These are phyloP conservation scores for Gynostemma pentaphyllum DNA, from an alignment of 306 rosid genomes.

Conservation along the genomic window DNA sequence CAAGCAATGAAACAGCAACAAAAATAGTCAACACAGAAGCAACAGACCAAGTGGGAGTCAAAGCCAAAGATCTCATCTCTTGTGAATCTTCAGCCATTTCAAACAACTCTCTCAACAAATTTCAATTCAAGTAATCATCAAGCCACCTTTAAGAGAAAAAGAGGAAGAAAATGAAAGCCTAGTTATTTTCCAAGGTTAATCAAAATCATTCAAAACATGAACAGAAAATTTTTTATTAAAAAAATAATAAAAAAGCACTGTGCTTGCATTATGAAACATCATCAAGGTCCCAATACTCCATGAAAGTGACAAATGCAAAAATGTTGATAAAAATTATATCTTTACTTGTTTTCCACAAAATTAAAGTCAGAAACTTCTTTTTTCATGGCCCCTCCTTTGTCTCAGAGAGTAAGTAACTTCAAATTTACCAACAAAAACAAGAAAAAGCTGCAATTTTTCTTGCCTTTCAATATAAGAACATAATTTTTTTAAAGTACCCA, in stretches of 20 bases:
- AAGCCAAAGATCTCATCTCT: slow-evolving; percentile 73
- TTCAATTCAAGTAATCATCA: not conserved
- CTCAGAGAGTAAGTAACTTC: not conserved
- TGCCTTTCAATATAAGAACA: not conserved
- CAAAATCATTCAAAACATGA: not conserved
- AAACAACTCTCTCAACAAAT: slow-evolving; percentile 8
- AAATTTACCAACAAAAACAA: not conserved
- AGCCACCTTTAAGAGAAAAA: not conserved
- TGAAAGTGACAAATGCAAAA: not conserved
- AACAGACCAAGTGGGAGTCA: slow-evolving; percentile 99
- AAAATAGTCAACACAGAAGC: slow-evolving; percentile 88
- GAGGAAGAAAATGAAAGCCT: not conserved
- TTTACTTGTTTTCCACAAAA: not conserved
- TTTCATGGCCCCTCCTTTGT: not conserved
- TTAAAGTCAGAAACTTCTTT: not conserved
- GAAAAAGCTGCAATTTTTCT: not conserved
- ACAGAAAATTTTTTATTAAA: not conserved
- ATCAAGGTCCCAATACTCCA: not conserved
- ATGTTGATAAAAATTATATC: not conserved
- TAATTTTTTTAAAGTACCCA: not conserved
- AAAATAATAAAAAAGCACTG: not conserved
- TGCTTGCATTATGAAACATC: not conserved
- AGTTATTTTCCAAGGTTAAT: not conserved
- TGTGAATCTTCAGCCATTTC: slow-evolving; percentile 46
- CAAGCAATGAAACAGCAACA: slow-evolving; percentile 84